A percentile compares a stretch with the other conserved stretches of the same genome.
These are phyloP conservation scores for Endocladia muricata DNA, from an alignment of 31 red algal species.

Conservation along the genomic window DNA sequence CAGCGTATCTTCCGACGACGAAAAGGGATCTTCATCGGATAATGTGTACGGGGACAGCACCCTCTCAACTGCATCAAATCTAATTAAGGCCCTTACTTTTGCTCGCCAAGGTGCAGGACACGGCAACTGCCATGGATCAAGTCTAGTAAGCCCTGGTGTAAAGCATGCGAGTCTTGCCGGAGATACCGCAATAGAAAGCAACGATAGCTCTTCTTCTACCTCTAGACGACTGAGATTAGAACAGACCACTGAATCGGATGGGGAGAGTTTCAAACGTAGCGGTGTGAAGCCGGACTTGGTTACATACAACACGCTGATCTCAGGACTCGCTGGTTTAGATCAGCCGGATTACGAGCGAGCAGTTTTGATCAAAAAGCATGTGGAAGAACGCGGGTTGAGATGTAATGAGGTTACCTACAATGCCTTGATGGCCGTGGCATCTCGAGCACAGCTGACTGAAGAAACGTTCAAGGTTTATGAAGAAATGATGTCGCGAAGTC, in stretches of 20 bases:
- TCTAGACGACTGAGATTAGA: not conserved
- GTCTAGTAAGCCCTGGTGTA: not conserved
- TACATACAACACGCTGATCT: constrained; percentile 77
- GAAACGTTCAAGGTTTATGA: constrained; percentile 67
- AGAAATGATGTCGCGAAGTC: constrained; percentile 51
- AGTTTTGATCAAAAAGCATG: constrained; percentile 38
- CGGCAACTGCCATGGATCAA: not conserved
- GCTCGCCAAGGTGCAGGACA: not conserved
- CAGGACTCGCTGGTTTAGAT: constrained; percentile 25
- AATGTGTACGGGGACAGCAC: too few relatives aligned
- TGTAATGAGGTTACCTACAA: constrained; percentile 71
- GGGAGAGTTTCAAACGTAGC: not conserved
- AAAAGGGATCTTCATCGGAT: not conserved
- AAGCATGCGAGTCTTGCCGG: not conserved
- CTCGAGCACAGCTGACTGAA: constrained; percentile 25
- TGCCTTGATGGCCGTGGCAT: constrained; percentile 48
- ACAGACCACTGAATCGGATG: not conserved
- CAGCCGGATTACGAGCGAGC: constrained; percentile 53
- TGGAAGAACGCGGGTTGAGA: constrained; percentile 16
- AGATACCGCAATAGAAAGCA: not conserved
- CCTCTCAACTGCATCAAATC: not conserved
- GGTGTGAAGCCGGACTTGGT: constrained; percentile 50
- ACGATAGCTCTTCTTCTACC: not conserved
- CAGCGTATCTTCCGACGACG: not conserved
- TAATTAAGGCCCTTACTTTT: not conserved